Evolutionary conservation across 164 flowering plant species (phyloP).

Genomic region (Santalum album): DNA sequence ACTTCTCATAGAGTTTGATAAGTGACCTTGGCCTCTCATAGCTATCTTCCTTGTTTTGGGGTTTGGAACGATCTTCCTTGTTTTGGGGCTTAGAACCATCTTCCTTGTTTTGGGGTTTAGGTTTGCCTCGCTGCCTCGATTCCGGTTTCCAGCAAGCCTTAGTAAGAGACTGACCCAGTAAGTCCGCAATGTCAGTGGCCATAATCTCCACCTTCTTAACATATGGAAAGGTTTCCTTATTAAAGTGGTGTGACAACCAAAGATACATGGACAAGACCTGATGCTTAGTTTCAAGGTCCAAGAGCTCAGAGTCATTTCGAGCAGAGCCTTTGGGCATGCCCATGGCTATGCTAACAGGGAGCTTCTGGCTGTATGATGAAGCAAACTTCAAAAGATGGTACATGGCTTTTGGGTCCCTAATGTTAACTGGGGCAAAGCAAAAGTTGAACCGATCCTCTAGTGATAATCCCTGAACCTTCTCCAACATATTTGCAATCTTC

Average conservation of each 20-base stretch:
- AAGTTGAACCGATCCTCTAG: conserved; percentile 86
- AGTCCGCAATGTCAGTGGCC: conserved; percentile 73
- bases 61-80: too few relatives aligned
- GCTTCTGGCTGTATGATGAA: conserved; percentile 53
- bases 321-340: conserved; percentile 89
- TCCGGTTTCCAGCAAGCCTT: conserved; percentile 78
- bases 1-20: conserved; percentile 33
- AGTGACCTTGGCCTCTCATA: conserved; percentile 61
- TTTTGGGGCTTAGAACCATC: conserved; percentile 11
- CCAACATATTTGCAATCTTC: conserved; percentile 85
- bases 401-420: conserved; percentile 93
- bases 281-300: conserved; percentile 89
- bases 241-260: conserved; percentile 82
- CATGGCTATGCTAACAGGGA: conserved; percentile 78
- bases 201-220: conserved; percentile 59
- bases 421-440: conserved; percentile 93
- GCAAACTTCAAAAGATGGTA: conserved; percentile 79
- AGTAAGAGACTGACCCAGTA: conserved; percentile 70
- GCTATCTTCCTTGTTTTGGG: conserved; percentile 32
- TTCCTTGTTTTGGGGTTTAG: conserved; percentile 34
- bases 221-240: conserved; percentile 62
- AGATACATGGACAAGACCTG: conserved; percentile 86
- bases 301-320: conserved; percentile 66
- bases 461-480: conserved; percentile 68
- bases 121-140: conserved; percentile 38